Percentiles rank a stretch among this genome's conserved stretches.
phyloP scores from a whole-genome alignment of 2,329 filamentous ascomycete species.

The Hirsutella minnesotensis region DNA sequence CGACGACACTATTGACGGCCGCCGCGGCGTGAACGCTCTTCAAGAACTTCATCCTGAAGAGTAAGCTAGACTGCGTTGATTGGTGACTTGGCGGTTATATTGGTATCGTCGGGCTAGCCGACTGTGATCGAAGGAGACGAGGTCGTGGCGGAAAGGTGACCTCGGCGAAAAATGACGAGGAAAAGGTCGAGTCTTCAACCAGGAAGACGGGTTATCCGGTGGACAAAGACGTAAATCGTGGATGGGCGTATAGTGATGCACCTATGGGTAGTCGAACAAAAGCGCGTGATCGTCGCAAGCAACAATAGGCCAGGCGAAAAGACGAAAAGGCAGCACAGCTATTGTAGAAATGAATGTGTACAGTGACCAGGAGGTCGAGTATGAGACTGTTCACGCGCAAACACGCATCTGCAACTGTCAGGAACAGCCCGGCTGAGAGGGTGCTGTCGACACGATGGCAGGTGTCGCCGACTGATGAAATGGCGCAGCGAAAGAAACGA shows the following conservation, averaged over 20 bases:
- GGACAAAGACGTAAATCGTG: neutral
- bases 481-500: too few relatives aligned
- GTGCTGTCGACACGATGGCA: too few relatives aligned
- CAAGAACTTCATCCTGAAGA: constrained; percentile 11
- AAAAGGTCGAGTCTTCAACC: constrained; percentile 1
- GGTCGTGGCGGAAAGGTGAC: too few relatives aligned
- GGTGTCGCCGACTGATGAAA: too few relatives aligned
- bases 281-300: neutral
- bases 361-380: too few relatives aligned
- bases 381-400: too few relatives aligned
- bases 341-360: too few relatives aligned
- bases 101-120: too few relatives aligned
- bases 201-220: constrained; percentile 1
- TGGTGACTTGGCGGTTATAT: neutral
- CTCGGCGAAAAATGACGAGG: neutral
- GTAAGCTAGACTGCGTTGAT: neutral
- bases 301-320: neutral
- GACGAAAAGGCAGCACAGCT: too few relatives aligned
- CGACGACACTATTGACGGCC: constrained; percentile 13
- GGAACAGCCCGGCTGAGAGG: too few relatives aligned
- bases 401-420: too few relatives aligned
- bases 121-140: too few relatives aligned
- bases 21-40: constrained; percentile 13
- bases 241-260: neutral
- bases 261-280: neutral